Evolutionary conservation across 106 monocot genomes (phyloP).

Genomic region (Platanthera zijinensis): DNA sequence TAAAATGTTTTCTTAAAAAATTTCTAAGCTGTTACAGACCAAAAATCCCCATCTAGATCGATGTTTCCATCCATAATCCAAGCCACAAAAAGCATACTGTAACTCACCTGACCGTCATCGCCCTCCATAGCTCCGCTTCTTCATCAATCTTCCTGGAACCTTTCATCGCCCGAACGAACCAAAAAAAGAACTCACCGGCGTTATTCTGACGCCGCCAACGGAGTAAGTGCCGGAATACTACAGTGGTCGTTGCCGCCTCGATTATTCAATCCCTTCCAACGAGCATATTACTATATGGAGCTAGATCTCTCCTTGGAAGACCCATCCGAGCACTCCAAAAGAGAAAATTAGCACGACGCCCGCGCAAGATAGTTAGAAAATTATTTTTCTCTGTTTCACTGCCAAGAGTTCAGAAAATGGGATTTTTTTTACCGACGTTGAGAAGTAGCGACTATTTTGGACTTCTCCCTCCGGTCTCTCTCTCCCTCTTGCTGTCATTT

Average conservation of each 20-base stretch:
- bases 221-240: background rate
- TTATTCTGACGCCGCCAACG: background rate
- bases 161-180: constrained; percentile 15
- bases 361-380: background rate
- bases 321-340: background rate
- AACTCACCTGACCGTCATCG: constrained; percentile 47
- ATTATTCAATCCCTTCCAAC: background rate
- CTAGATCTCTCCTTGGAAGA: background rate
- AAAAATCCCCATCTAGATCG: background rate
- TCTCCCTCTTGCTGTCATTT: background rate
- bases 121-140: constrained; percentile 32
- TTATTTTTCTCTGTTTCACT: background rate
- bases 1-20: no score
- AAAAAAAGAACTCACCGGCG: background rate
- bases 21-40: background rate
- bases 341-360: background rate
- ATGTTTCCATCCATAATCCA: background rate
- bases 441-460: background rate
- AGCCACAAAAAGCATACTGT: background rate
- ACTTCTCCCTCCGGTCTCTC: background rate
- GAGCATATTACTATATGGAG: background rate
- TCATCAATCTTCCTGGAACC: constrained; percentile 39
- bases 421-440: background rate
- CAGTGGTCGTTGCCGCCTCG: background rate
- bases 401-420: background rate